phyloP scores from a whole-genome alignment of 192 early-diverging fungal genomes.

The Allomyces javanicus region DNA sequence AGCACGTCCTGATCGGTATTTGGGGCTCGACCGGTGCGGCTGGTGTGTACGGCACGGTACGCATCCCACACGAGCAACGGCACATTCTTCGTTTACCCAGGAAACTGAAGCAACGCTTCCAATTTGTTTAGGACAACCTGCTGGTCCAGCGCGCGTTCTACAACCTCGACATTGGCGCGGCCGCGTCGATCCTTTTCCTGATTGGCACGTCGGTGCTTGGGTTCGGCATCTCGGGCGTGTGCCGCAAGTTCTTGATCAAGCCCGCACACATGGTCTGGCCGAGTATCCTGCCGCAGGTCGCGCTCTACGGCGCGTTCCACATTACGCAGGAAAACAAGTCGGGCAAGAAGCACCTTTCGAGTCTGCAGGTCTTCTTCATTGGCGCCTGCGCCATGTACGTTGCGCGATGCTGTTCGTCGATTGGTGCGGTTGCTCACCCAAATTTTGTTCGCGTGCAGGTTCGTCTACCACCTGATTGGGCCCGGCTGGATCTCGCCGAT shows the following conservation, averaged over 20 bases:
- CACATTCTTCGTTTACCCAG: too few relatives aligned
- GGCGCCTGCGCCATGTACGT: conserved; percentile 1
- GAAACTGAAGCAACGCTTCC: too few relatives aligned
- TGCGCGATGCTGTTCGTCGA: conserved; percentile 2
- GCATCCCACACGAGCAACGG: too few relatives aligned
- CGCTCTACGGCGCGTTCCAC: conserved; percentile 64
- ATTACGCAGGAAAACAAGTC: neutral
- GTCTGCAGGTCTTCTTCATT: too few relatives aligned
- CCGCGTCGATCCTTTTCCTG: conserved; percentile 27
- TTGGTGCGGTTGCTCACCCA: conserved; percentile 26
- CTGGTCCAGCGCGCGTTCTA: neutral
- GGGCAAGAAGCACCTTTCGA: neutral
- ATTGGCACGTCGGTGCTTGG: conserved; percentile 52
- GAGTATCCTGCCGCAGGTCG: conserved; percentile 46
- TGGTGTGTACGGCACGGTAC: conserved; percentile 30
- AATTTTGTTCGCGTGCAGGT: conserved; percentile 18
- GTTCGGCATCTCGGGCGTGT: conserved; percentile 48
- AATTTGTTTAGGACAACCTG: neutral
- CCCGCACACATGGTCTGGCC: conserved; percentile 84
- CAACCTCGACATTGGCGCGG: neutral
- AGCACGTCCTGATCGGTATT: conserved; percentile 67
- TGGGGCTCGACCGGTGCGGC: conserved; percentile 49
- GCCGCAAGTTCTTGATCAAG: conserved; percentile 59
- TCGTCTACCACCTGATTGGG: conserved; percentile 29
- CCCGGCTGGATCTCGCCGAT: conserved; percentile 49